Conservation (phyloP, 164 flowering plant genomes). For the Vitis rotundifolia region DNA sequence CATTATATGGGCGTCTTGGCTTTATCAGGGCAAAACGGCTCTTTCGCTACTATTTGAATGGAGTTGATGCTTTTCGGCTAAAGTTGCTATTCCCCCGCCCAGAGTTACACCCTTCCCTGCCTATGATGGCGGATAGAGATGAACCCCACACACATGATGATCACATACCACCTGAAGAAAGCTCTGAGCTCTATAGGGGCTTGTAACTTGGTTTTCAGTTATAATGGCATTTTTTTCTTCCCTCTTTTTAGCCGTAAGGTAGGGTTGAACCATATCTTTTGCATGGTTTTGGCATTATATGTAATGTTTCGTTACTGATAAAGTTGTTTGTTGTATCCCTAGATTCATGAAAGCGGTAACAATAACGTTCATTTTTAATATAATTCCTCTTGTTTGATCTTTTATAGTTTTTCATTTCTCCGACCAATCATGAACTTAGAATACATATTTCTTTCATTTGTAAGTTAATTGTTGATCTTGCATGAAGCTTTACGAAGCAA, state of each 20-base stretch:
- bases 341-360: not conserved
- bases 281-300: no score
- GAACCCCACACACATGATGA: slow-evolving; percentile 7
- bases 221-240: not conserved
- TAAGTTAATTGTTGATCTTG: not conserved
- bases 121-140: slow-evolving; percentile 24
- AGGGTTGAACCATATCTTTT: no score
- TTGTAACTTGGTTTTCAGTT: slow-evolving; percentile 6
- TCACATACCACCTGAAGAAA: slow-evolving; percentile 18
- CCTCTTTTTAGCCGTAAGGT: no score
- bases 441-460: not conserved
- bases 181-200: slow-evolving; percentile 15
- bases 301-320: not conserved
- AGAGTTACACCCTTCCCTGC: slow-evolving; percentile 37
- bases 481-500: not conserved
- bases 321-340: not conserved
- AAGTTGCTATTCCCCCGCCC: slow-evolving; percentile 80
- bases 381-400: no score
- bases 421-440: not conserved
- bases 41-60: slow-evolving; percentile 91
- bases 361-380: not conserved
- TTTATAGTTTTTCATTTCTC: not conserved
- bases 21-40: slow-evolving; percentile 97
- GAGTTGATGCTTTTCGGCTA: slow-evolving; percentile 94
- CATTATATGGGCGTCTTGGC: slow-evolving; percentile 93